Evolutionary conservation across 1,139 yeast species (phyloP).

Genomic region (Scheffersomyces segobiensis): DNA sequence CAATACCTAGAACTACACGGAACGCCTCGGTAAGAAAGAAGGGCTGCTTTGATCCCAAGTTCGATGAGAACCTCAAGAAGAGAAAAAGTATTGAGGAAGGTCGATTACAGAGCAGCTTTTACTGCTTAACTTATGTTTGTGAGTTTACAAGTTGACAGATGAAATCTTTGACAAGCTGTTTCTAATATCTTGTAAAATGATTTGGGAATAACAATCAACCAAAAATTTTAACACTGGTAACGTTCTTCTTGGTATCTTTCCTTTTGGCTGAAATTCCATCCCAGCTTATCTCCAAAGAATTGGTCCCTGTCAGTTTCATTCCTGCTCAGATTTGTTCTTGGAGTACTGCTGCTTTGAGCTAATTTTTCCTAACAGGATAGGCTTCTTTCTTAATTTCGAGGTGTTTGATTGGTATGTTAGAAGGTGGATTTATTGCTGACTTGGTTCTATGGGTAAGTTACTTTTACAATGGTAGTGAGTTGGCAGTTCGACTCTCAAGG

Average conservation of each 20-base stretch:
- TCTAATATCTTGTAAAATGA: conserved; percentile 32
- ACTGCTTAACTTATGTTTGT: conserved; percentile 31
- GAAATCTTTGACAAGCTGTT: conserved; percentile 32
- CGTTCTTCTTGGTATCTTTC: conserved; percentile 29
- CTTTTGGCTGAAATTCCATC: conserved; percentile 36
- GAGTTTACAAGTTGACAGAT: conserved; percentile 34
- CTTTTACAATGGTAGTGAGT: conserved; percentile 27
- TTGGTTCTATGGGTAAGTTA: conserved; percentile 26
- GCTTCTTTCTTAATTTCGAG: conserved; percentile 28
- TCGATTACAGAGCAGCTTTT: conserved; percentile 27
- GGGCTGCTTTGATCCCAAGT: conserved; percentile 21
- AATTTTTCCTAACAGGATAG: conserved; percentile 24
- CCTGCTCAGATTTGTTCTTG: conserved; percentile 34
- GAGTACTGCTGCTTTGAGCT: conserved; percentile 32
- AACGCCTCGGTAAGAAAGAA: conserved; percentile 20
- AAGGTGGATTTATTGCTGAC: conserved; percentile 36
- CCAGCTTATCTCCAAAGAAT: conserved; percentile 29
- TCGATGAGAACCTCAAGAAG: conserved; percentile 23
- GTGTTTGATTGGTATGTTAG: conserved; percentile 27
- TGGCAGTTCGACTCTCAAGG: conserved; percentile 24
- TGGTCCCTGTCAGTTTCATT: conserved; percentile 34
- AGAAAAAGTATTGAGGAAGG: conserved; percentile 19
- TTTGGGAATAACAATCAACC: conserved; percentile 28
- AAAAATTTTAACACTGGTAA: conserved; percentile 34
- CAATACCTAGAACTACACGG: conserved; percentile 20